Percentiles rank a stretch among this genome's conserved stretches.
phyloP scores from a whole-genome alignment of 2,329 filamentous ascomycete genomes.

The Aspergillus puulaauensis region DNA sequence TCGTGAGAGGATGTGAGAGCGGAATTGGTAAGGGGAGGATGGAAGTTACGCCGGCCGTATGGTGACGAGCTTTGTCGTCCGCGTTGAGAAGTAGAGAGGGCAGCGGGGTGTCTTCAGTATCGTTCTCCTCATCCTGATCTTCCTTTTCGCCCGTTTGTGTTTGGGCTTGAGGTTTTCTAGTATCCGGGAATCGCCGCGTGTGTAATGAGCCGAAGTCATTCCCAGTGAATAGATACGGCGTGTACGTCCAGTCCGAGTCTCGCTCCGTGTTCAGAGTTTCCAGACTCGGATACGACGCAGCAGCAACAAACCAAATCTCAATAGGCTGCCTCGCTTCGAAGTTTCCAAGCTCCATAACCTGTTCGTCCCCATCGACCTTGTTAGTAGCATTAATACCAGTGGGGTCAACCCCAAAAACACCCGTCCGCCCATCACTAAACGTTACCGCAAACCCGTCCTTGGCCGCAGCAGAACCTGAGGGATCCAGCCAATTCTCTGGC shows the following conservation, averaged over 20 bases:
- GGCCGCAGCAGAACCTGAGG: neutral
- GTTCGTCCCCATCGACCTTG: neutral
- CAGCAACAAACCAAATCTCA: constrained; percentile 42
- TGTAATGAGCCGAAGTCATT: constrained; percentile 41
- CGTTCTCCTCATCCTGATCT: no score
- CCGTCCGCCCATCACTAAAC: constrained; percentile 66
- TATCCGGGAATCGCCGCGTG: constrained; percentile 26
- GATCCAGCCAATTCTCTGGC: constrained; percentile 42
- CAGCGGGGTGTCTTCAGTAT: neutral
- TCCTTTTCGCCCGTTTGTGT: constrained; percentile 13
- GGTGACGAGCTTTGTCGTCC: constrained; percentile 56
- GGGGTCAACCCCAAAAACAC: constrained; percentile 43
- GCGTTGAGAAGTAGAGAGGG: constrained; percentile 21
- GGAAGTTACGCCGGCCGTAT: constrained; percentile 82
- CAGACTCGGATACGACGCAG: constrained; percentile 20
- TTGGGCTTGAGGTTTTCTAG: neutral
- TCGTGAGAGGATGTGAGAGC: constrained; percentile 18
- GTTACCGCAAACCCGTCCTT: constrained; percentile 64
- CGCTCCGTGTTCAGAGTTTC: neutral
- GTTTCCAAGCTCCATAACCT: constrained; percentile 22
- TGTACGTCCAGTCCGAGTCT: neutral
- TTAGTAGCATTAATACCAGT: neutral
- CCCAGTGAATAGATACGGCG: constrained; percentile 37
- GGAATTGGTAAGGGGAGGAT: constrained; percentile 67
- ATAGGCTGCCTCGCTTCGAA: constrained; percentile 34